Conservation (phyloP, 371 early-diverging fungal species). For the Lichtheimia hyalospora region DNA sequence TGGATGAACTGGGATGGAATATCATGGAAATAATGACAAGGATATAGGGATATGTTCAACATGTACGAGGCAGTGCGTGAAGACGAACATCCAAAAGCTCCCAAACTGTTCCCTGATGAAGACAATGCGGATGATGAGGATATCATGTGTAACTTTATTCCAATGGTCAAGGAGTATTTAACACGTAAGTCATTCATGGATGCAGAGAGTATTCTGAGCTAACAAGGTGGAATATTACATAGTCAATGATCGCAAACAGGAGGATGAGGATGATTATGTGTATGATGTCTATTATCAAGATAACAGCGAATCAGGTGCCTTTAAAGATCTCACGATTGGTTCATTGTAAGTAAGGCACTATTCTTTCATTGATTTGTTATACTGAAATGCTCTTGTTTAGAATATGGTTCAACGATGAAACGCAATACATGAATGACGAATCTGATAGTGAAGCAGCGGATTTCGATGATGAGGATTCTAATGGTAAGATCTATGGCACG, state of each 20-base stretch:
- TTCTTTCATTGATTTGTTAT: background rate
- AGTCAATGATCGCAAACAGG: conserved; percentile 37
- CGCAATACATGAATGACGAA: conserved; percentile 52
- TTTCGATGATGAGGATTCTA: conserved; percentile 61
- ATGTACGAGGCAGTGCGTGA: conserved; percentile 73
- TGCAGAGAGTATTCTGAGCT: background rate
- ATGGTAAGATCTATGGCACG: conserved; percentile 30
- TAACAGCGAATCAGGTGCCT: conserved; percentile 23
- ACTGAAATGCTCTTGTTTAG: conserved; percentile 17
- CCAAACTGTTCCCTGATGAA: conserved; percentile 34
- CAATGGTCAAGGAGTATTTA: conserved; percentile 74
- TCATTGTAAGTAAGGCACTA: conserved; percentile 38
- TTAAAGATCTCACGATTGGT: conserved; percentile 38
- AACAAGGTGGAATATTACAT: background rate
- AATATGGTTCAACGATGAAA: conserved; percentile 56
- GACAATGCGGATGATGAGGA: conserved; percentile 49
- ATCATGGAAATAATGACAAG: background rate
- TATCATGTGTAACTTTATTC: conserved; percentile 70
- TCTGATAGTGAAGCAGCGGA: conserved; percentile 54
- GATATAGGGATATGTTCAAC: conserved; percentile 44
- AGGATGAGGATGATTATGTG: conserved; percentile 56
- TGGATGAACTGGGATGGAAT: background rate
- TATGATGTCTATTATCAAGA: conserved; percentile 65
- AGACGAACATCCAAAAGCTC: conserved; percentile 36
- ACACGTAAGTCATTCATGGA: conserved; percentile 37